These are phyloP conservation scores for Heterococcus sp. DNA, from an alignment of 108 stramenopile genomes.

Conservation along the genomic window DNA sequence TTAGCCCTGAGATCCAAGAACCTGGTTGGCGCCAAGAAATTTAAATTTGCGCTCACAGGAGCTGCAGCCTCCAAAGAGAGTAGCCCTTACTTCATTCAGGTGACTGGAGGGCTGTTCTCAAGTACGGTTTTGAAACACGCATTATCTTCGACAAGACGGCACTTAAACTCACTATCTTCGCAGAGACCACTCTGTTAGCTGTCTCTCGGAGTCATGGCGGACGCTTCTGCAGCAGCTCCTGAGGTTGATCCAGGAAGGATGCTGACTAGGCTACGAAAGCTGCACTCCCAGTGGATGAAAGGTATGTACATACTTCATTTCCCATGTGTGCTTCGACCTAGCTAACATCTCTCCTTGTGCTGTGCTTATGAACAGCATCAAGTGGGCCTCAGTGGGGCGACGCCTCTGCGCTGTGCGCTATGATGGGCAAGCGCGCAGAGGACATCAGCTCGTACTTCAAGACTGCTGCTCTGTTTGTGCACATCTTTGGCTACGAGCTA, in stretches of 20 bases:
- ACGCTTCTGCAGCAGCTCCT: neutral
- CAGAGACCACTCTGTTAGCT: neutral
- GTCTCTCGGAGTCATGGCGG: neutral
- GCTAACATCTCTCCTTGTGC: neutral
- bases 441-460: slow-evolving; percentile 49
- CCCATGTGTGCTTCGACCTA: neutral
- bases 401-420: slow-evolving; percentile 22
- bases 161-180: too few species aligned
- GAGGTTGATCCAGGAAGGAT: neutral
- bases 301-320: neutral
- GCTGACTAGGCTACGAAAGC: neutral
- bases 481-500: slow-evolving; percentile 57
- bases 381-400: slow-evolving; percentile 26
- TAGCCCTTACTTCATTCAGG: neutral
- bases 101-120: too few species aligned
- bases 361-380: neutral
- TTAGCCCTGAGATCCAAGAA: too few species aligned
- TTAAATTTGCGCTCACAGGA: too few species aligned
- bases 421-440: slow-evolving; percentile 15
- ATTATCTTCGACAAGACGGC: too few species aligned
- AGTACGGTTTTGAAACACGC: too few species aligned
- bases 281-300: neutral
- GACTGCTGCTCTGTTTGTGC: slow-evolving; percentile 47
- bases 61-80: too few species aligned
- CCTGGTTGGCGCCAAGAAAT: too few species aligned